Conservation (phyloP, 2,329 filamentous ascomycete species). For the Geosmithia morbida region DNA sequence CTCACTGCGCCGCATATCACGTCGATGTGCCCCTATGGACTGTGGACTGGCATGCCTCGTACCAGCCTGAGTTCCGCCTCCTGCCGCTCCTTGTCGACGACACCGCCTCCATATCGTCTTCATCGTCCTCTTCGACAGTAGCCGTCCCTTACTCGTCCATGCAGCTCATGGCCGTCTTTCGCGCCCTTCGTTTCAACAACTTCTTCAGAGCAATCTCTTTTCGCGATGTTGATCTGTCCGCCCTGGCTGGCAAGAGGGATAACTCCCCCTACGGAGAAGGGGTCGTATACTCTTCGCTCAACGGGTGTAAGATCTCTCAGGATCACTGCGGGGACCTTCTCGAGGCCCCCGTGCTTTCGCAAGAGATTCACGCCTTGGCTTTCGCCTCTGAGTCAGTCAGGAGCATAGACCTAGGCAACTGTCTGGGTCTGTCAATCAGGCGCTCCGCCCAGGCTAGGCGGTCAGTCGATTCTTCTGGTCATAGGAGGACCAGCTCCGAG, state of each 20-base stretch:
- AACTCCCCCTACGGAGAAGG: constrained; percentile 25
- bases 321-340: constrained; percentile 32
- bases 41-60: constrained; percentile 25
- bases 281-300: constrained; percentile 36
- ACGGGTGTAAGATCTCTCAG: constrained; percentile 31
- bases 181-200: constrained; percentile 42
- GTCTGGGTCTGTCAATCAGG: constrained; percentile 14
- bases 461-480: constrained; percentile 6
- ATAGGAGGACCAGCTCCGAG: constrained; percentile 18
- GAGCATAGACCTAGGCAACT: constrained; percentile 36
- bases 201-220: constrained; percentile 46
- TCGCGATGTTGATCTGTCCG: constrained; percentile 32
- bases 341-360: constrained; percentile 34
- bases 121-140: constrained; percentile 3
- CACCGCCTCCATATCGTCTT: background rate
- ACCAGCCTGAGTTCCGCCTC: constrained; percentile 37
- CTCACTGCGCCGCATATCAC: constrained; percentile 37
- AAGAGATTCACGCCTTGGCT: constrained; percentile 40
- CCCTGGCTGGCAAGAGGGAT: constrained; percentile 24
- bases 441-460: background rate
- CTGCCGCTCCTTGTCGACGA: constrained; percentile 17
- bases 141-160: constrained; percentile 27
- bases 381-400: constrained; percentile 40
- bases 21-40: constrained; percentile 37
- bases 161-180: constrained; percentile 41